Base-by-base conservation (phyloP, 2,329 filamentous ascomycete genomes). In the Aureobasidium sp. region DNA sequence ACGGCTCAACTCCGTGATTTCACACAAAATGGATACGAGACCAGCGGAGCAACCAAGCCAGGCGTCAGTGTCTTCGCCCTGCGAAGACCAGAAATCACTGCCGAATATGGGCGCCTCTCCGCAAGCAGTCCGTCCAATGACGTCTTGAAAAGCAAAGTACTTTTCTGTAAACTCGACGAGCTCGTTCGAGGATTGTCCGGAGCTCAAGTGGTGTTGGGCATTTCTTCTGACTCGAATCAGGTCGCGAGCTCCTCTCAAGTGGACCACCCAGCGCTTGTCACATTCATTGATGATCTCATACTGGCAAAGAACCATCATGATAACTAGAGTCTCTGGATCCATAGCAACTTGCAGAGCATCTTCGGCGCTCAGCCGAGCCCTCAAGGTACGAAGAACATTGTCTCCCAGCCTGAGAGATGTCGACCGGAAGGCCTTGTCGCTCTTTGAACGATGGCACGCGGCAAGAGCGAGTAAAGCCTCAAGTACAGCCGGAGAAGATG, bases 91-190 rank as follows among this genome's bases (percentile, higher is more conserved):
- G 54, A 75, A 76, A 45, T 76, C 73, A 25, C 64, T 66, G 2
- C 72, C 74, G 40, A 77, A 77, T 0, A 74, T 61, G 0, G 73
- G 70, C 7, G 71, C 68, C 10, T 75, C 71, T 2, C 72, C 74
- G 48, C 74, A 77, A 0, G 74, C 74, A 0, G 74, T 77, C 29
- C 74, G 68, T 24, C 74, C 74, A 56, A 77, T 76, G 14, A 75
- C 72, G 55, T 77, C 74, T 55, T 77, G 74, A 12, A 75, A 77
- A 3, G 74, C 74, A 52, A 77, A 77, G 56, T 76, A 77, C 1
- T 69, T 66, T 56, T 77, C 74, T 0, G 72, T 69, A 5, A 69
- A 64, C 2, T 61, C 68, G 0, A 69, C 62, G 14, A 59, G 56
- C 21, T 54, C 47, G 21, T 55, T 55, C 11, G 51, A 45, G 12